Conservation (phyloP, 352 stramenopile species). For the Pythium brachiatum region DNA sequence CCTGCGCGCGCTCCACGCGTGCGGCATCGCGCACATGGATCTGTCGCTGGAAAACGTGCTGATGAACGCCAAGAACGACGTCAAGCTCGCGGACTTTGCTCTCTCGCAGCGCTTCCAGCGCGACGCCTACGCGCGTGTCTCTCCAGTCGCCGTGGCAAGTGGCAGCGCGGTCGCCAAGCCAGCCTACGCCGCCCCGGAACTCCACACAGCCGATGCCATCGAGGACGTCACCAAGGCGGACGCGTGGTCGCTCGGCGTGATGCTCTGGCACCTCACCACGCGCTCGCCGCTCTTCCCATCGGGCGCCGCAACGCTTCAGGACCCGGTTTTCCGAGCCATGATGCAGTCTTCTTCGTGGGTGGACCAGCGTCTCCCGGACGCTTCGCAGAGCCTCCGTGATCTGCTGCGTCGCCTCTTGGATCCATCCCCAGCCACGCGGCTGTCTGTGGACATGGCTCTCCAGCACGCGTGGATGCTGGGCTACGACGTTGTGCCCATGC, state of each 20-base stretch:
- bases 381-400: conserved; percentile 35
- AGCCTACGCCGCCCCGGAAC: conserved; percentile 67
- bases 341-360: conserved; percentile 10
- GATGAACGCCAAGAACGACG: conserved; percentile 76
- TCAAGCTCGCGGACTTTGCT: conserved; percentile 90
- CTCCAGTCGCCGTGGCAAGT: conserved; percentile 6
- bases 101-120: conserved; percentile 53
- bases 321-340: conserved; percentile 51
- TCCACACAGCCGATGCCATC: conserved; percentile 24
- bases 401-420: conserved; percentile 52
- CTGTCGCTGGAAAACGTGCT: conserved; percentile 95
- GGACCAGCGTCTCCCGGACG: conserved; percentile 8
- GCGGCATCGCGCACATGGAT: conserved; percentile 90
- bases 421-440: conserved; percentile 37
- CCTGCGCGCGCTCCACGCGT: conserved; percentile 81
- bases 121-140: conserved; percentile 28
- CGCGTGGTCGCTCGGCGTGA: conserved; percentile 67
- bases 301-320: conserved; percentile 34
- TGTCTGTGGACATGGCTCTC: conserved; percentile 49
- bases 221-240: conserved; percentile 60
- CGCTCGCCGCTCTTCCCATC: conserved; percentile 51
- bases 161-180: conserved; percentile 40
- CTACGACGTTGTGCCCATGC: not conserved
- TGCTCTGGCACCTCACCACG: conserved; percentile 68
- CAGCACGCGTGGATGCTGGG: conserved; percentile 44